Evolutionary conservation across 345 rosid species (phyloP).

Genomic region (Salix dunnii): DNA sequence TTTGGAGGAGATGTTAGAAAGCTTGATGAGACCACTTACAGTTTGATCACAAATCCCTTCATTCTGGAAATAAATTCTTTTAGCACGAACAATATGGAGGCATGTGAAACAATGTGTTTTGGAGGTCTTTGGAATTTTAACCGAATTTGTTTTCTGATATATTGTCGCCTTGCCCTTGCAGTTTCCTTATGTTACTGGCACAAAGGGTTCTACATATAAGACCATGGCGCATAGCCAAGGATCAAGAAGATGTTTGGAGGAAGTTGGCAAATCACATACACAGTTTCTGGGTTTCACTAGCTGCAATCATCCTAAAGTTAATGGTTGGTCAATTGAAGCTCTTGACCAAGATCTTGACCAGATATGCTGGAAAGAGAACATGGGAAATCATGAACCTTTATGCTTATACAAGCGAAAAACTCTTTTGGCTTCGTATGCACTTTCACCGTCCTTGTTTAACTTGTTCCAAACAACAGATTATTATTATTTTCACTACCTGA

Average conservation of each 20-base stretch:
- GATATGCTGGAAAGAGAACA: slow-evolving; percentile 66
- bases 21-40: slow-evolving; percentile 57
- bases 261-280: slow-evolving; percentile 19
- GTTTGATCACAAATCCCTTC: slow-evolving; percentile 67
- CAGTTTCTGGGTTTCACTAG: slow-evolving; percentile 55
- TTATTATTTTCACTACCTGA: background rate
- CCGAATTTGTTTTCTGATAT: background rate
- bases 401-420: slow-evolving; percentile 67
- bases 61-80: slow-evolving; percentile 62
- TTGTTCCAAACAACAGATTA: background rate
- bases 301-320: slow-evolving; percentile 63
- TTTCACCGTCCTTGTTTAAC: background rate
- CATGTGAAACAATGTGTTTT: slow-evolving; percentile 18
- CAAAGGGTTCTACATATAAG: slow-evolving; percentile 15
- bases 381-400: slow-evolving; percentile 34
- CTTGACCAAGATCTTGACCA: slow-evolving; percentile 40
- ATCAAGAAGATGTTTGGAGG: slow-evolving; percentile 10
- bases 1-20: slow-evolving; percentile 86
- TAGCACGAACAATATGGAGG: slow-evolving; percentile 81
- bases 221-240: slow-evolving; percentile 2
- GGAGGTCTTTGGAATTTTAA: slow-evolving; percentile 7
- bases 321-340: slow-evolving; percentile 53
- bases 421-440: slow-evolving; percentile 45
- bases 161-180: slow-evolving; percentile 24
- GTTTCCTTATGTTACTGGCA: slow-evolving; percentile 50